A percentile compares a stretch with the other conserved stretches of the same genome.
Conservation (phyloP, 108 stramenopile species). For the Conticribra weissflogii region DNA sequence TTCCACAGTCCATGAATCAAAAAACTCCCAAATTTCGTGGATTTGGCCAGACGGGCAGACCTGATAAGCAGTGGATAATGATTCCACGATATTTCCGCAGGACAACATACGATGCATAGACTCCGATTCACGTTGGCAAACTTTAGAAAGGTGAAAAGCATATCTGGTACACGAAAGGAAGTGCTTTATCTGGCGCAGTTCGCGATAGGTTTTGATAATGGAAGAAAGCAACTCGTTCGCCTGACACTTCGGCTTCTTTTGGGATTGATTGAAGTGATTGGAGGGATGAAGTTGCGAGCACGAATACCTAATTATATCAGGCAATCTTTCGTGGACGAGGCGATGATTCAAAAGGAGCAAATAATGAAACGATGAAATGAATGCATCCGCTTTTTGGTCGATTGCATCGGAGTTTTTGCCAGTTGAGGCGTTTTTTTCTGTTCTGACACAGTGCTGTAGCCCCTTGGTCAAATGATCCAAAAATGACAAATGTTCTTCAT, state of each 20-base stretch:
- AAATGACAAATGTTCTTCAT: constrained; percentile 49
- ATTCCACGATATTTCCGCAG: constrained; percentile 9
- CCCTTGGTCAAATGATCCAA: constrained; percentile 44
- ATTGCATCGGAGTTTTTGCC: not conserved
- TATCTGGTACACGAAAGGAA: constrained; percentile 35
- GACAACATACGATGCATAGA: constrained; percentile 7
- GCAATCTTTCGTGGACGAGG: constrained; percentile 48
- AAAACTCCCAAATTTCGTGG: constrained; percentile 39
- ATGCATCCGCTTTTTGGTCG: constrained; percentile 1
- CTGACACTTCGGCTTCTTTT: not conserved
- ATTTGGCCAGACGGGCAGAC: constrained; percentile 42
- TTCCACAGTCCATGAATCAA: constrained; percentile 40
- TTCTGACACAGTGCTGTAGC: constrained; percentile 4
- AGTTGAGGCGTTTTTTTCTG: not conserved
- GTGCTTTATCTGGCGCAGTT: constrained; percentile 59
- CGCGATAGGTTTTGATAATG: constrained; percentile 53
- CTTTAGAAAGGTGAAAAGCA: constrained; percentile 11
- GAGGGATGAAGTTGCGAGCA: constrained; percentile 17
- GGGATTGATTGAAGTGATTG: not conserved
- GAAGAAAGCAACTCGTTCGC: constrained; percentile 38
- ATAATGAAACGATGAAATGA: constrained; percentile 21
- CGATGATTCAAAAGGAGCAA: constrained; percentile 54
- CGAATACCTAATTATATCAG: constrained; percentile 31
- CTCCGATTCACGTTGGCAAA: not conserved
- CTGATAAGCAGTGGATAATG: constrained; percentile 28